Evolutionary conservation across 495 filamentous ascomycete genomes (phyloP).

Genomic region (Lepraria neglecta): DNA sequence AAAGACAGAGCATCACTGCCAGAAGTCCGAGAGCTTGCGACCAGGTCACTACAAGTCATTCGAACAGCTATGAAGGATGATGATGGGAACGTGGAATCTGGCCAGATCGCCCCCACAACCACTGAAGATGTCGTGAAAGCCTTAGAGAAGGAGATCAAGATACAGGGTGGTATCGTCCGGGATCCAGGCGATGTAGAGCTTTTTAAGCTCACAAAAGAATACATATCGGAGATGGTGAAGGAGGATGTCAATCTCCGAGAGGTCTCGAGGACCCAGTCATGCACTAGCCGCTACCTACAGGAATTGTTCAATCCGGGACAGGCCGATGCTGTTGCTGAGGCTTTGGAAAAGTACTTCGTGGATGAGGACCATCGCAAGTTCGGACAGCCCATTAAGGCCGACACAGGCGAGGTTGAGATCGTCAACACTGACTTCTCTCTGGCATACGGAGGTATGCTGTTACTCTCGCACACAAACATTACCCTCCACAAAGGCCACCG

Average conservation of each 20-base stretch:
- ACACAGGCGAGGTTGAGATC: constrained; percentile 84
- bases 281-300: constrained; percentile 66
- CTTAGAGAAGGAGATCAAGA: constrained; percentile 67
- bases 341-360: constrained; percentile 63
- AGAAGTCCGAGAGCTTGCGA: constrained; percentile 87
- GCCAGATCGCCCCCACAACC: constrained; percentile 62
- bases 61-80: constrained; percentile 86
- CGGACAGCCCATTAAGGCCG: constrained; percentile 74
- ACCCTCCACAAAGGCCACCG: constrained; percentile 91
- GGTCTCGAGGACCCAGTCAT: constrained; percentile 59
- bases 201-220: constrained; percentile 62
- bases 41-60: constrained; percentile 76
- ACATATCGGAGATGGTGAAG: constrained; percentile 77
- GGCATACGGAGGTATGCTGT: constrained; percentile 95
- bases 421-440: constrained; percentile 98
- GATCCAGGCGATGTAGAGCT: constrained; percentile 54
- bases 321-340: constrained; percentile 54
- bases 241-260: constrained; percentile 84
- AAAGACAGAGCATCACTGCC: constrained; percentile 83
- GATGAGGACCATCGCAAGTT: constrained; percentile 81
- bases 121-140: constrained; percentile 69
- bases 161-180: constrained; percentile 53
- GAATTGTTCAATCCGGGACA: constrained; percentile 56
- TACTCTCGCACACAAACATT: constrained; percentile 93
- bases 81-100: constrained; percentile 45